Base-by-base conservation (phyloP, 2,329 filamentous ascomycete species). In the Fusarium tjaetaba region DNA sequence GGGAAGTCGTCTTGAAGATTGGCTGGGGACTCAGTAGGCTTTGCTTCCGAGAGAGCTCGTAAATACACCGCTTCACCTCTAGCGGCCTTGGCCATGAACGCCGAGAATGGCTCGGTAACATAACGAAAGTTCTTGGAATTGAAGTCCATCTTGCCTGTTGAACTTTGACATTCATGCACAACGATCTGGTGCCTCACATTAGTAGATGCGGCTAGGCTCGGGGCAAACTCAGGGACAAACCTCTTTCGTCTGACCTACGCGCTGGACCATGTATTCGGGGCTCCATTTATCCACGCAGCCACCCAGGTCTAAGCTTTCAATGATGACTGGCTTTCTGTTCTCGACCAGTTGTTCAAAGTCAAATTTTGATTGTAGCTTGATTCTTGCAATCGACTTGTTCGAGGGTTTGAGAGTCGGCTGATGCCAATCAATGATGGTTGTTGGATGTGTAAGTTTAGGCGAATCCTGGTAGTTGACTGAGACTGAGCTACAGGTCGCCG, bases 51-150 rank as follows among this genome's bases (percentile, higher is more conserved):
- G 5, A 97, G 85, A 5, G 94, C 90, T 32, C 95, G 91, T n/a
- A 97, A 85, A 80, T 97, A 97, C 41, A 95, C 84, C 68, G 87
- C 88, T 45, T 87, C 87, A 16, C 93, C 93, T 10, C 80, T 79
- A 26, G 86, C 81, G 24, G 91, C 88, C 57, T 88, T 86, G 39
- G 88, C 81, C 57, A 95, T 85, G 79, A 97, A 95, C 0, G 86
- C 82, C 3, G 86, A 88, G 74, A 97, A 94, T 5, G 84, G 78
- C 71, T 91, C 91, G 8, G 90, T 93, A 14, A 88, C 85, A 79
- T 97, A 97, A 42, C 85, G 83, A 79, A 97, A 97, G 80, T 97
- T 97, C 82, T 97, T 97, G 51, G 87, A 85, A 65, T 91, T 91
- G 79, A 97, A 97, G 75, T 94, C 92, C 92, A 97, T 94, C 51